Evolutionary conservation across 768 basidiomycete species (phyloP).

Genomic region (Calvatia gigantea): DNA sequence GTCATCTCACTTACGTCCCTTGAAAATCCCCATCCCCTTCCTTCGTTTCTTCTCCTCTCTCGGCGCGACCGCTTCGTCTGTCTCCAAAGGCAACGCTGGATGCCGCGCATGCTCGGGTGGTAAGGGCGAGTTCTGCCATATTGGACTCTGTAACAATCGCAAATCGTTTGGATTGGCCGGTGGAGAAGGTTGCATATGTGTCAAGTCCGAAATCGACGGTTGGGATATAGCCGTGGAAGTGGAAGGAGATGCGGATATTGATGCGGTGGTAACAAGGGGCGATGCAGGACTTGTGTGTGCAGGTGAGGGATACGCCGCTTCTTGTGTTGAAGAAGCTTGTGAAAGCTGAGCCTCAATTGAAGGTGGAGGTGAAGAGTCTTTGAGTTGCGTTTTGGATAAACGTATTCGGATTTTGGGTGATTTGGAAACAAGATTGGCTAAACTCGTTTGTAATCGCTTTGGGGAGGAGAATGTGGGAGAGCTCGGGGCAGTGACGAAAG

Average conservation of each 20-base stretch:
- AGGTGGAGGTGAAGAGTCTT: background rate
- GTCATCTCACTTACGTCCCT: background rate
- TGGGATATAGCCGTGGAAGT: background rate
- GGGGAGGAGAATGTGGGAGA: background rate
- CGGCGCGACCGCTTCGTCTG: background rate
- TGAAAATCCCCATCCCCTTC: background rate
- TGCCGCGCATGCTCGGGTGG: constrained; percentile 2
- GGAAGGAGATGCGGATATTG: too few relatives aligned
- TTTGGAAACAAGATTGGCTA: constrained; percentile 1
- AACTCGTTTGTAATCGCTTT: background rate
- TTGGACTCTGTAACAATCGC: constrained; percentile 8
- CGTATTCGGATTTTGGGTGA: constrained; percentile 1
- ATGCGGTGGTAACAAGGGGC: too few relatives aligned
- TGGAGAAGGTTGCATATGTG: constrained; percentile 1
- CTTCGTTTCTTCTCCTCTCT: background rate
- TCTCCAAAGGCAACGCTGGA: background rate
- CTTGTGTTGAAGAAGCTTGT: background rate
- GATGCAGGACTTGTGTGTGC: background rate
- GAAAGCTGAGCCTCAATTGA: background rate
- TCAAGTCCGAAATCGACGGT: background rate
- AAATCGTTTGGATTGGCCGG: constrained; percentile 3
- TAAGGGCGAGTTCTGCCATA: constrained; percentile 8
- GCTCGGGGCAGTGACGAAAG: constrained; percentile 2
- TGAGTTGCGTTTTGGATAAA: background rate
- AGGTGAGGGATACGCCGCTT: background rate